These are phyloP conservation scores for Populus nigra DNA, from an alignment of 345 rosid species.

Conservation along the genomic window DNA sequence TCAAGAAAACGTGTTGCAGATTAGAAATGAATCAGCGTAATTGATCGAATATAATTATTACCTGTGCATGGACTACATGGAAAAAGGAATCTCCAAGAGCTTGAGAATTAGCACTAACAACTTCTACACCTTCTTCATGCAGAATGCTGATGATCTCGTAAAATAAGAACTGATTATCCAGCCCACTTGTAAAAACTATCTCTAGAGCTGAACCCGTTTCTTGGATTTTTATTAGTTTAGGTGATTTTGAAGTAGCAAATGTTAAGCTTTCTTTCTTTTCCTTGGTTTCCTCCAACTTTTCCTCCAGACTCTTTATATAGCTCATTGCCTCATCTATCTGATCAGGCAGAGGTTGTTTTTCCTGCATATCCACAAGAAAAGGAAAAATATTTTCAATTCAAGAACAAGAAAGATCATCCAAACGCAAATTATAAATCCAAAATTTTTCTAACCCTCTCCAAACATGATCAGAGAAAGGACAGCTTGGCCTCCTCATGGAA, in stretches of 20 bases:
- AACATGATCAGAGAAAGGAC: too few relatives aligned
- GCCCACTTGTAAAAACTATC: conserved; percentile 30
- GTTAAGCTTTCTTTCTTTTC: conserved; percentile 36
- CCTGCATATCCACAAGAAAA: conserved; percentile 26
- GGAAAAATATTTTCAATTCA: background rate
- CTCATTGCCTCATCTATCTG: conserved; percentile 52
- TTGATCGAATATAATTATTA: background rate
- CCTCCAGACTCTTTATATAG: conserved; percentile 41
- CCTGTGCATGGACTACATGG: conserved; percentile 47
- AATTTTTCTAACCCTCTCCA: too few relatives aligned
- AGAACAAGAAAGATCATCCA: background rate
- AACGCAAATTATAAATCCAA: too few relatives aligned
- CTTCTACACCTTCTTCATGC: conserved; percentile 39
- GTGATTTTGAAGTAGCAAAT: conserved; percentile 9
- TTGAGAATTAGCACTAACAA: conserved; percentile 38
- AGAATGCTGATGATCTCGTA: conserved; percentile 40
- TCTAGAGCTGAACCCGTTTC: conserved; percentile 38
- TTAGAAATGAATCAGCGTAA: too few relatives aligned
- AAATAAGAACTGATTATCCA: conserved; percentile 29
- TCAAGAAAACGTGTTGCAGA: background rate
- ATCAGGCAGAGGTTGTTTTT: conserved; percentile 39
- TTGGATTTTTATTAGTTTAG: conserved; percentile 35
- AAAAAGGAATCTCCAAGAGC: conserved; percentile 23
- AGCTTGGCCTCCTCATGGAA: background rate
- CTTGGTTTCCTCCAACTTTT: conserved; percentile 23